phyloP scores from a whole-genome alignment of 108 stramenopile genomes.

The Discostella stelligeroides region DNA sequence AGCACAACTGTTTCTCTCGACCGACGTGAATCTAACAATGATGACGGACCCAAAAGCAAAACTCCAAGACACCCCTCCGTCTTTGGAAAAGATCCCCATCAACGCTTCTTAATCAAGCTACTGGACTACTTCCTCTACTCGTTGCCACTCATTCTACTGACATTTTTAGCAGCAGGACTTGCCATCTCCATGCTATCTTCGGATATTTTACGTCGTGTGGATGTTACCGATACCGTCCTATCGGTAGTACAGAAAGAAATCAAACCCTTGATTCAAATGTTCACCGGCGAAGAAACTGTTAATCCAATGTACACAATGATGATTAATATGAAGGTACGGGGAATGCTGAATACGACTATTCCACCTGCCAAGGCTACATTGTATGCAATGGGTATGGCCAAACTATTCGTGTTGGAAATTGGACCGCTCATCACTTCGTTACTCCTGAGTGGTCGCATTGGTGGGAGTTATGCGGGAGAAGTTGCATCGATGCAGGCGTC shows the following conservation, averaged over 20 bases:
- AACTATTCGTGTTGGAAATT: slow-evolving; percentile 81
- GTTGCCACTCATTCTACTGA: slow-evolving; percentile 72
- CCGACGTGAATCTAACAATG: slow-evolving; percentile 35
- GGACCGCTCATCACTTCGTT: slow-evolving; percentile 80
- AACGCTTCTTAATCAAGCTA: slow-evolving; percentile 61
- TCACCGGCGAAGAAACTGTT: slow-evolving; percentile 69
- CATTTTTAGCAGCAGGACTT: slow-evolving; percentile 77
- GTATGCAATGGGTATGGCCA: slow-evolving; percentile 81
- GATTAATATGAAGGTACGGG: slow-evolving; percentile 68
- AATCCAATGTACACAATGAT: slow-evolving; percentile 66
- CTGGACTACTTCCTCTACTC: slow-evolving; percentile 71
- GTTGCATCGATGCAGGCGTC: slow-evolving; percentile 83
- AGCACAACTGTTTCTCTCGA: slow-evolving; percentile 35
- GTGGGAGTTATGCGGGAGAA: slow-evolving; percentile 81
- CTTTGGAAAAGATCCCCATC: slow-evolving; percentile 44
- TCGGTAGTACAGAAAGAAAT: slow-evolving; percentile 70
- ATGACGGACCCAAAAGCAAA: slow-evolving; percentile 18
- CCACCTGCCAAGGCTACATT: slow-evolving; percentile 76
- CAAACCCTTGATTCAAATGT: slow-evolving; percentile 69
- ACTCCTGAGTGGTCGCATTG: slow-evolving; percentile 77
- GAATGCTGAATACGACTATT: slow-evolving; percentile 62
- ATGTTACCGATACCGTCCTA: slow-evolving; percentile 70
- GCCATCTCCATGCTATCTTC: slow-evolving; percentile 81
- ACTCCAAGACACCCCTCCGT: slow-evolving; percentile 30
- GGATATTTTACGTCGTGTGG: slow-evolving; percentile 66